Evolutionary conservation across 2,329 filamentous ascomycete genomes (phyloP).

Genomic region (Nigrospora sphaerica): DNA sequence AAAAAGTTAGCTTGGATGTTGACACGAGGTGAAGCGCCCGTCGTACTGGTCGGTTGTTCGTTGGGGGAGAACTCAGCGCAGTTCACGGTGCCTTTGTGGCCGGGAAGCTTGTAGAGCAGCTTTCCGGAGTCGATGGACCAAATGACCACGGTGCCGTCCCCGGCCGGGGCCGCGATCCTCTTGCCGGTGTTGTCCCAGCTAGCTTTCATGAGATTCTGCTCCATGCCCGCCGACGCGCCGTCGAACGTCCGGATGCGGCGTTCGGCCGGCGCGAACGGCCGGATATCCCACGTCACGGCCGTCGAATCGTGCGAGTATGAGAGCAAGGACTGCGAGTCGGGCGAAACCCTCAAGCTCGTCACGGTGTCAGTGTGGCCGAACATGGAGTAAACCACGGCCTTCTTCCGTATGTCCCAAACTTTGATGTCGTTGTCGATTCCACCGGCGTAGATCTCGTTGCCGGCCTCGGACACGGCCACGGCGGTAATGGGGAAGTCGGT

Average conservation of each 20-base stretch:
- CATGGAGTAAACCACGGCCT: constrained; percentile 80
- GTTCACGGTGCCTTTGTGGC: constrained; percentile 92
- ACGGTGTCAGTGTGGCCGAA: constrained; percentile 87
- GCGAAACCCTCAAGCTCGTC: constrained; percentile 84
- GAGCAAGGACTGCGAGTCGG: constrained; percentile 81
- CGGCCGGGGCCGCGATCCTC: constrained; percentile 81
- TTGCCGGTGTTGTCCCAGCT: constrained; percentile 86
- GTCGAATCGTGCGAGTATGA: constrained; percentile 94
- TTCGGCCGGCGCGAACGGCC: constrained; percentile 86
- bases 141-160: constrained; percentile 82
- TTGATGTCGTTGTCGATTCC: constrained; percentile 97
- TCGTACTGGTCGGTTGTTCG: constrained; percentile 79
- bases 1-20: not conserved
- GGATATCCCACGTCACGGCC: constrained; percentile 90
- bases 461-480: constrained; percentile 84
- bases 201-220: constrained; percentile 85
- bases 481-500: constrained; percentile 91
- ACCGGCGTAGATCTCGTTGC: constrained; percentile 90
- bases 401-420: constrained; percentile 94
- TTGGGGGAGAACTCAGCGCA: constrained; percentile 85
- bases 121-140: constrained; percentile 90
- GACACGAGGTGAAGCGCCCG: constrained; percentile 15
- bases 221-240: constrained; percentile 78
- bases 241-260: constrained; percentile 83
- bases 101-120: constrained; percentile 87